These are phyloP conservation scores for Biancaea sappan DNA, from an alignment of 306 rosid genomes.

Conservation along the genomic window DNA sequence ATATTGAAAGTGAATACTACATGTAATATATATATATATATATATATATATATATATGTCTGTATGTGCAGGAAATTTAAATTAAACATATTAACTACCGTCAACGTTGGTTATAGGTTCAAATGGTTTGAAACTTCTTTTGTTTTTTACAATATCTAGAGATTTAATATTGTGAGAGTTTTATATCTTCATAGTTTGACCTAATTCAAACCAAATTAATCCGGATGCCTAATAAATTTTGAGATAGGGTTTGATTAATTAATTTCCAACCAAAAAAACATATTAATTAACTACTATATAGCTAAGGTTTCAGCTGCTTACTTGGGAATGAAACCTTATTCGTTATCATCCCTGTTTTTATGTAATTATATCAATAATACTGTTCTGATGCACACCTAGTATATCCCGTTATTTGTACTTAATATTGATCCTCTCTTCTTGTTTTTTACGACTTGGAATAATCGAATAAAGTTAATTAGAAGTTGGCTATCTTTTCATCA, in stretches of 20 bases:
- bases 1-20: conserved; percentile 33
- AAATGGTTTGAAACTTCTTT: too few relatives aligned
- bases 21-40: conserved; percentile 27
- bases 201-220: too few relatives aligned
- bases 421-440: not conserved
- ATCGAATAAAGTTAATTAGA: conserved; percentile 23
- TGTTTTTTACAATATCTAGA: too few relatives aligned
- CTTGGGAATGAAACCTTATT: not conserved
- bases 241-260: too few relatives aligned
- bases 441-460: not conserved
- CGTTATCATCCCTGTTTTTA: not conserved
- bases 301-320: conserved; percentile 16
- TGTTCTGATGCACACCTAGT: not conserved
- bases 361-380: not conserved
- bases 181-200: too few relatives aligned
- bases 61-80: too few relatives aligned
- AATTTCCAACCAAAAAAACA: too few relatives aligned
- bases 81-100: too few relatives aligned
- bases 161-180: too few relatives aligned
- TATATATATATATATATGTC: not conserved
- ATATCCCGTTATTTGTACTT: not conserved
- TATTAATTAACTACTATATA: too few relatives aligned
- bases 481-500: conserved; percentile 4
- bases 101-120: too few relatives aligned
- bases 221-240: too few relatives aligned